Conservation (phyloP, 140 eudicot genomes). For the Oenanthe javanica region DNA sequence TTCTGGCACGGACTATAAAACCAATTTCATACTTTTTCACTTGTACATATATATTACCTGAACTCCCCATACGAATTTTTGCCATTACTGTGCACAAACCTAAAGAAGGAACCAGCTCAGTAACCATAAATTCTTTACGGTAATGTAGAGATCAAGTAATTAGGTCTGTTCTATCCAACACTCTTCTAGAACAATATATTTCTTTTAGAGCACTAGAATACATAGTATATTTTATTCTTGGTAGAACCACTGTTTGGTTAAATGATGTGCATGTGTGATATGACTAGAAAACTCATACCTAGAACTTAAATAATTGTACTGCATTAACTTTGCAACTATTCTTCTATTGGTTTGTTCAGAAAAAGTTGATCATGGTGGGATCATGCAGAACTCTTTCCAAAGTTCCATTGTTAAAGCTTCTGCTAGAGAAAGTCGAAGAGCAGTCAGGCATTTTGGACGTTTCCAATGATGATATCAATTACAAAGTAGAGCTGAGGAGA, state of each 20-base stretch:
- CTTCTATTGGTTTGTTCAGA: conserved; percentile 42
- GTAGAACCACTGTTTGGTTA: neutral
- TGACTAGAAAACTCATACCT: neutral
- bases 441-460: conserved; percentile 47
- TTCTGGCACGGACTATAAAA: neutral
- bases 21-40: neutral
- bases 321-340: neutral
- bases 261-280: neutral
- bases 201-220: neutral
- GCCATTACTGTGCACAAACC: neutral
- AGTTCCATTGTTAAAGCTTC: conserved; percentile 86
- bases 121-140: neutral
- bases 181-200: neutral
- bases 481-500: conserved; percentile 46
- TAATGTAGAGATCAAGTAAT: neutral
- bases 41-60: neutral
- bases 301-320: neutral
- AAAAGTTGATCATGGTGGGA: conserved; percentile 91
- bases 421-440: conserved; percentile 75
- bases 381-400: conserved; percentile 69
- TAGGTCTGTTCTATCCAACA: neutral
- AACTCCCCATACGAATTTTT: neutral
- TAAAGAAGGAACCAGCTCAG: neutral
- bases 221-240: too few relatives aligned
- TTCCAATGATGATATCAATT: conserved; percentile 45